Conservation (phyloP, 768 basidiomycete genomes). For the Hydnomerulius pinastri region DNA sequence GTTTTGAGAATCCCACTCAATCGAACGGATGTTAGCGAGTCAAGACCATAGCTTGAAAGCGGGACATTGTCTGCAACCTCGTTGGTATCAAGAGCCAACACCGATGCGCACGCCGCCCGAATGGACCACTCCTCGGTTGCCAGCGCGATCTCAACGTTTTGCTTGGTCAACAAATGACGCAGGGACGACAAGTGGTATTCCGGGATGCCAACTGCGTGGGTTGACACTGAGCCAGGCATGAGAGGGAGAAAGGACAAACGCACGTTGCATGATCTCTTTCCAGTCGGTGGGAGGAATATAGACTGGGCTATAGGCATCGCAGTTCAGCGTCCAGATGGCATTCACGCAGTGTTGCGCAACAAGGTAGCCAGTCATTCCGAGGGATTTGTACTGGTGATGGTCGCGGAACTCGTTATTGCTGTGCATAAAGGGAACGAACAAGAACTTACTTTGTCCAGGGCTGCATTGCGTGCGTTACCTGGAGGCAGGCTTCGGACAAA, state of each 20-base stretch:
- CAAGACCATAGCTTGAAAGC: slow-evolving; percentile 12
- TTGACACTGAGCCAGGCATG: not conserved
- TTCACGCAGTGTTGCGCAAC: not conserved
- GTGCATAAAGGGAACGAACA: not conserved
- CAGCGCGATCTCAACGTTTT: not conserved
- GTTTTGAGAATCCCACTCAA: not conserved
- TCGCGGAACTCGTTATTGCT: not conserved
- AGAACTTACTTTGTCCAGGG: not conserved
- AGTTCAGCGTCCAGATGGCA: not conserved
- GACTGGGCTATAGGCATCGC: not conserved
- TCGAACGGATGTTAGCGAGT: slow-evolving; percentile 12
- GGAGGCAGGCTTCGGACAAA: not conserved
- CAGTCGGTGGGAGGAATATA: not conserved
- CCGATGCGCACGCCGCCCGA: not conserved
- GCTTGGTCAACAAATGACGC: not conserved
- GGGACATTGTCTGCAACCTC: slow-evolving; percentile 10
- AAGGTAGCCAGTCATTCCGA: not conserved
- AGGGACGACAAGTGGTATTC: not conserved
- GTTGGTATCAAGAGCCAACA: not conserved
- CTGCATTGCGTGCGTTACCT: not conserved
- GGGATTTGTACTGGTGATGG: not conserved
- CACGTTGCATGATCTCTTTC: not conserved
- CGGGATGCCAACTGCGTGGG: not conserved
- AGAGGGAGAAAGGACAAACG: not conserved
- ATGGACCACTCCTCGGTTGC: not conserved